Base-by-base conservation (phyloP, 2,329 filamentous ascomycete genomes). In the Anthostomella pinea region DNA sequence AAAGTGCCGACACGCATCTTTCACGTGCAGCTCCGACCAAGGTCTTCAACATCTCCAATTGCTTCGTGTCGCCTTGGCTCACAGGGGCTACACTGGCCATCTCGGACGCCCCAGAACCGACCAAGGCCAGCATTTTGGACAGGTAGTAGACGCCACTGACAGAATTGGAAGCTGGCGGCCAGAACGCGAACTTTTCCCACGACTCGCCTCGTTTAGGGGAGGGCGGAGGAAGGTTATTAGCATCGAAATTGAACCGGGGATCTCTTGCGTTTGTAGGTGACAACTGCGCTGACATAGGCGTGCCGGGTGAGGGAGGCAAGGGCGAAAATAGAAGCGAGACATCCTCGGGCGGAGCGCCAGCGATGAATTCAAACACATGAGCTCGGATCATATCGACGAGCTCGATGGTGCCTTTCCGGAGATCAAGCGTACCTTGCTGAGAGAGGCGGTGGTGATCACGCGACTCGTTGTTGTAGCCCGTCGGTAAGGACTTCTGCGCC, bases 131-230 rank as follows among this genome's bases (percentile, higher is more conserved):
- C 58, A 93, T 83, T 58, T 85, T 88, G 33, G 85, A 81, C 5
- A 98, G 73, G 56, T 95, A 96, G 59, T 95, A 80, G 2, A 91
- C 87, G n/a, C 87, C 91, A 40, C 89, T 94, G 16, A 97, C 69
- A 0, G 90, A 90, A 57, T 96, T 97, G 2, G 89, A 86, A 66
- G 86, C 84, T 0, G 91, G 93, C 4, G 91, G 90, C 90, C 91
- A 97, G 63, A 97, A 98, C 0, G 90, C 91, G 61, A 93, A 80
- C 66, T 91, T 85, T 57, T 97, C 93, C 88, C 89, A 97, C 0
- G 83, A 69, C 52, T 95, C 88, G 5, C 90, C 91, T 28, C 77
- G 78, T 50, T 75, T 86, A 0, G 88, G 87, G 0, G 85, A 87
- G 2, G 83, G 81, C 8, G 82, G 80, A 2, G 88, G 90, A 3